Evolutionary conservation across 768 basidiomycete genomes (phyloP).

Genomic region (Saitozyma sp.): DNA sequence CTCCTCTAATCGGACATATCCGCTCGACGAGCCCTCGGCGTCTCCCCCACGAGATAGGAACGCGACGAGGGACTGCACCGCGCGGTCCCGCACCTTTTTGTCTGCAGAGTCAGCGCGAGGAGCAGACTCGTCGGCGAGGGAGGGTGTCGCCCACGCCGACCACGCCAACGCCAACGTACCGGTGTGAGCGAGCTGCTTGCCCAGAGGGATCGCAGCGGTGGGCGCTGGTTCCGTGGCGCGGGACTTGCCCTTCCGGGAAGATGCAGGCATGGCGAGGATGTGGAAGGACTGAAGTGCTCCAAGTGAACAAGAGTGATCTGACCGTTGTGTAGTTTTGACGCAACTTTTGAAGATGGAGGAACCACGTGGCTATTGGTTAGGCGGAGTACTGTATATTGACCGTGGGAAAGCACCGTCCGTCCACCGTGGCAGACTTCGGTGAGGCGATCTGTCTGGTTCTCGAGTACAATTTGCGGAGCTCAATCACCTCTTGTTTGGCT

Average conservation of each 20-base stretch:
- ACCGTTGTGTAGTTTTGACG: too few species aligned
- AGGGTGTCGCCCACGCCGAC: not conserved
- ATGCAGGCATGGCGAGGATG: too few species aligned
- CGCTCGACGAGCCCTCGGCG: constrained; percentile 18
- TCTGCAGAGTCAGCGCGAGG: constrained; percentile 7
- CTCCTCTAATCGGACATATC: constrained; percentile 63
- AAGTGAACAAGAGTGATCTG: too few species aligned
- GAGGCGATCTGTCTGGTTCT: too few species aligned
- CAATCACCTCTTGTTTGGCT: too few species aligned
- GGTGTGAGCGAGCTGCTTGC: constrained; percentile 87
- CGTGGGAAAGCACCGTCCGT: too few species aligned
- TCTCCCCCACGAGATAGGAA: constrained; percentile 65
- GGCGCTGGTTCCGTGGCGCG: constrained; percentile 15
- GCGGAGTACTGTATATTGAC: too few species aligned
- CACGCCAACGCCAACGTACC: constrained; percentile 59
- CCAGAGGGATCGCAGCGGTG: constrained; percentile 64
- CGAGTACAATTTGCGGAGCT: too few species aligned
- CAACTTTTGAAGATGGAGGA: too few species aligned
- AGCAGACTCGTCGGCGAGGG: not conserved
- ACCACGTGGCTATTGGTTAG: too few species aligned
- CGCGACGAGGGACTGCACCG: constrained; percentile 71
- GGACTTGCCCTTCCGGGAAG: constrained; percentile 28
- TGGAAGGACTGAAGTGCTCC: too few species aligned
- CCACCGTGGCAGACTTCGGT: too few species aligned
- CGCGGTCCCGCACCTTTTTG: constrained; percentile 72